Evolutionary conservation across 1,284 basidiomycete species (phyloP).

Genomic region (Fistulinella cinereoalba): DNA sequence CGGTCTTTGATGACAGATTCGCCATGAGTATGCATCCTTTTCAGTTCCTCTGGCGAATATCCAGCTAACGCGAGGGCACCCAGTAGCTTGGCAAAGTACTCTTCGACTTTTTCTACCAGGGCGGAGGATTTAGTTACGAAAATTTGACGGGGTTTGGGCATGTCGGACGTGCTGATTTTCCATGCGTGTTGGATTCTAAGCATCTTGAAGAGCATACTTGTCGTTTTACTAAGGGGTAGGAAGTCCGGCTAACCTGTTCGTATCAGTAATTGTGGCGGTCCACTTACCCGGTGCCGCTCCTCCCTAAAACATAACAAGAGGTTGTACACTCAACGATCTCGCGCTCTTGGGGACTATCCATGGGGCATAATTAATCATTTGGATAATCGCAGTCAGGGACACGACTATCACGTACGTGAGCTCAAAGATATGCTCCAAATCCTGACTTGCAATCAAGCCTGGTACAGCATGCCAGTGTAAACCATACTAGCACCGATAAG

Average conservation of each 20-base stretch:
- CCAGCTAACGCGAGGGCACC: constrained; percentile 44
- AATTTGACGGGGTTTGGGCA: constrained; percentile 55
- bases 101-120: constrained; percentile 62
- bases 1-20: constrained; percentile 53
- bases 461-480: constrained; percentile 3
- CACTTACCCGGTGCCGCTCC: constrained; percentile 70
- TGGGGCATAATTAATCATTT: too few species aligned
- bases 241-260: constrained; percentile 4
- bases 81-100: constrained; percentile 57
- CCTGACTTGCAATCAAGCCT: constrained; percentile 48
- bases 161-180: constrained; percentile 29
- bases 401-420: constrained; percentile 45
- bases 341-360: constrained; percentile 58
- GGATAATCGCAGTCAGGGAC: too few species aligned
- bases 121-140: constrained; percentile 71
- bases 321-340: constrained; percentile 57
- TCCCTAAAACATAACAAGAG: constrained; percentile 67
- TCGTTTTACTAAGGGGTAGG: constrained; percentile 56
- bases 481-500: constrained; percentile 4
- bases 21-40: constrained; percentile 23
- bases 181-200: constrained; percentile 57
- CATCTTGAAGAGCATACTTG: constrained; percentile 74
- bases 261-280: neutral
- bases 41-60: constrained; percentile 40
- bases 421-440: constrained; percentile 51